Evolutionary conservation across 805 yeast species (phyloP), one percentile per base, ranked within the genome.

Genomic region (Peterozyma xylosa): DNA sequence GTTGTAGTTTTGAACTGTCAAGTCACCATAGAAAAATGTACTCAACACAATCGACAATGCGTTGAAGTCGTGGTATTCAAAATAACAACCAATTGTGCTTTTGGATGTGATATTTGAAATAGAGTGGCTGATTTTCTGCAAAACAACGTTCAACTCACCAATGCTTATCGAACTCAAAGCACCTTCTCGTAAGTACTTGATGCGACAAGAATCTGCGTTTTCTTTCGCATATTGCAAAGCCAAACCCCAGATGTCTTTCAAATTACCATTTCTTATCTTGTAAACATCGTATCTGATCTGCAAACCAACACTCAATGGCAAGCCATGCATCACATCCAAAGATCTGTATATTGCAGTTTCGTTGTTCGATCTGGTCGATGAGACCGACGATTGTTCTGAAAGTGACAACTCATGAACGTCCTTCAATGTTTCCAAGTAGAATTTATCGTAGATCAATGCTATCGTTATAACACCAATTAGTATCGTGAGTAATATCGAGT

Each of bases 311-410:
- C 82, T 69, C 45, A 89, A 67, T 0, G 86, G 82, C 46, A 76
- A 58, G 5, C 87, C 86, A 56, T 77, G 80, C 17, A 90, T 93
- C 30, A 85, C 77, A 51, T 83, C 79, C 38, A 78, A 78, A 41
- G 88, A 82, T 49, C 93, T 73, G 59, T 85, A 81, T 10, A 85
- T 67, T 0, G 96, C 90, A 13, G 90, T 76, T 58, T 89, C 95
- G 41, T 74, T 69, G 5, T 69, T 67, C 37, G 72, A 67, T n/a
- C 95, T 68, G 1, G 86, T 81, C 5, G 80, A 63, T 2, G 83
- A 75, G 32, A 82, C 62, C 16, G 79, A 70, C 1, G 95, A 74
- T 59, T 89, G 96, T 51, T 77, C 73, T 33, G 63, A 58, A 30
- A 82, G 62, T 11, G 82, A 82, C 32, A 76, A 61, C 38, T 74